phyloP scores from a whole-genome alignment of 2,329 filamentous ascomycete species.

The Venturia effusa region DNA sequence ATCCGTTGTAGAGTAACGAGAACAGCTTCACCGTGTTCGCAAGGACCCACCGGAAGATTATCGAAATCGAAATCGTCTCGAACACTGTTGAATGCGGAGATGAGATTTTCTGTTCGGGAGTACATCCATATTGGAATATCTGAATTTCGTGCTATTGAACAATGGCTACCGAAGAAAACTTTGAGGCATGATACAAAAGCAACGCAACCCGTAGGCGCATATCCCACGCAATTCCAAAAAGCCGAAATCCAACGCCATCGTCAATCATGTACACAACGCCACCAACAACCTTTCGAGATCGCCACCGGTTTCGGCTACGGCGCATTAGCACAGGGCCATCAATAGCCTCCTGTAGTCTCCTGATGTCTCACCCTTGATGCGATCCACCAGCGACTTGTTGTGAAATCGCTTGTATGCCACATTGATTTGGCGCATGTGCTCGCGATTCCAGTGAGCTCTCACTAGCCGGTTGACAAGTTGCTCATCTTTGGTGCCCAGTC shows the following conservation, averaged over 20 bases:
- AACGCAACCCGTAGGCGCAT: background rate
- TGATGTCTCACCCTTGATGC: constrained; percentile 74
- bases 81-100: background rate
- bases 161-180: no score
- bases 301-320: background rate
- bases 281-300: background rate
- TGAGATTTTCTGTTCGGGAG: background rate
- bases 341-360: constrained; percentile 58
- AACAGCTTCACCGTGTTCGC: no score
- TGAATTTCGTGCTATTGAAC: background rate
- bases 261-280: background rate
- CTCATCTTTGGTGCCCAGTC: constrained; percentile 75
- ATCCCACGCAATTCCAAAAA: background rate
- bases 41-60: no score
- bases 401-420: constrained; percentile 65
- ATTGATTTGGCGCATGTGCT: constrained; percentile 66
- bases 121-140: background rate
- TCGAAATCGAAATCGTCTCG: no score
- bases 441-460: constrained; percentile 71
- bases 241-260: background rate
- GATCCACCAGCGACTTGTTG: constrained; percentile 51
- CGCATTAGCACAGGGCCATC: constrained; percentile 7
- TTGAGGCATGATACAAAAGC: no score
- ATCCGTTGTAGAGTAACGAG: background rate
- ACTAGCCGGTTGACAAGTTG: constrained; percentile 68